phyloP scores from a whole-genome alignment of 164 flowering plant species.

The Vitis rotundifolia region DNA sequence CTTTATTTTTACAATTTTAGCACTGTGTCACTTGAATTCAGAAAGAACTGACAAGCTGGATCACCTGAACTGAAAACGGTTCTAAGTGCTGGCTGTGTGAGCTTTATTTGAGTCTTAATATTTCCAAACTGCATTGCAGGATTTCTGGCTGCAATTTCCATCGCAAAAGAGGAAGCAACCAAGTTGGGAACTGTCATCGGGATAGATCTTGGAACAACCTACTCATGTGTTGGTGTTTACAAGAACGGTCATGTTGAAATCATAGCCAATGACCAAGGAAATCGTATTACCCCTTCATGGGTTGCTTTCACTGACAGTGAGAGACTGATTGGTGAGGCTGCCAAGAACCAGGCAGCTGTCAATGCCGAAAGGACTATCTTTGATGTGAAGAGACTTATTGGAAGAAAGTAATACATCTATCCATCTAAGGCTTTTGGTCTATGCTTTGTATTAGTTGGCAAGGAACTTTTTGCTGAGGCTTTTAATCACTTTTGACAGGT shows the following conservation, averaged over 20 bases:
- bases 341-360: constrained; percentile 84
- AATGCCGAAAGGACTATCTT: constrained; percentile 76
- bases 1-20: no score
- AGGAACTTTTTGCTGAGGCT: not conserved
- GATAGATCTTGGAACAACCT: constrained; percentile 85
- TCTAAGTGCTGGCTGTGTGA: no score
- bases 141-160: constrained; percentile 46
- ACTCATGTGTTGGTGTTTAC: constrained; percentile 92
- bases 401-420: constrained; percentile 56
- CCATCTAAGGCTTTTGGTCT: not conserved
- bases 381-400: constrained; percentile 83
- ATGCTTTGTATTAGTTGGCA: not conserved
- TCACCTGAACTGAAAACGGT: no score
- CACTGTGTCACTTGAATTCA: no score
- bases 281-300: constrained; percentile 92
- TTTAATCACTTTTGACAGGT: constrained; percentile 40
- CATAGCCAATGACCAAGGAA: constrained; percentile 92
- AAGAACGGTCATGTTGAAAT: constrained; percentile 85
- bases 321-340: constrained; percentile 89
- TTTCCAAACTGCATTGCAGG: constrained; percentile 30
- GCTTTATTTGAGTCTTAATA: not conserved
- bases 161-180: constrained; percentile 69
- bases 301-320: constrained; percentile 79
- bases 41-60: no score
- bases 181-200: constrained; percentile 88